phyloP scores from a whole-genome alignment of 257 asterid genomes.

The Gentiana straminea region DNA sequence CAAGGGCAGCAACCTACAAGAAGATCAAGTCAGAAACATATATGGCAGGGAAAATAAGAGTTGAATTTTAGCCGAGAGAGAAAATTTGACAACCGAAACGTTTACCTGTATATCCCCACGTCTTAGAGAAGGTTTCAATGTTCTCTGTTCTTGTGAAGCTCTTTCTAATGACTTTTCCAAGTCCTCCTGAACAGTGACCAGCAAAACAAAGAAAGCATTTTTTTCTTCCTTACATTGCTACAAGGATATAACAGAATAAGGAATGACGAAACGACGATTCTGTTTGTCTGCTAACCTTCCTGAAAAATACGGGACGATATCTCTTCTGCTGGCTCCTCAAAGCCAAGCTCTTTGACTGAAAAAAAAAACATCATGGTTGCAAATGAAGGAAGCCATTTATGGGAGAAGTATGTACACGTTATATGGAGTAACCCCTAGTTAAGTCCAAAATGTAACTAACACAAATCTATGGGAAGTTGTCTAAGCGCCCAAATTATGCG shows the following conservation, averaged over 20 bases:
- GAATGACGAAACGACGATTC: conserved; percentile 2
- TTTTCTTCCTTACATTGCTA: background rate
- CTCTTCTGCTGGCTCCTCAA: conserved; percentile 64
- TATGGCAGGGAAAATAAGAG: background rate
- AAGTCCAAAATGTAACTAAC: background rate
- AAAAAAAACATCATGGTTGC: conserved; percentile 5
- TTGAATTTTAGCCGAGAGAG: too few species aligned
- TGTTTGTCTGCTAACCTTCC: conserved; percentile 48
- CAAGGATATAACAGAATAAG: background rate
- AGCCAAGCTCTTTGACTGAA: conserved; percentile 77
- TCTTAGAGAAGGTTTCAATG: conserved; percentile 55
- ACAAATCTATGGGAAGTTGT: background rate
- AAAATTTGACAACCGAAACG: background rate
- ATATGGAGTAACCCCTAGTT: background rate
- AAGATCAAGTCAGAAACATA: conserved; percentile 6
- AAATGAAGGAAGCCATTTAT: conserved; percentile 7
- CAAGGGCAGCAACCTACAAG: conserved; percentile 71
- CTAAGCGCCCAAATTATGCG: too few species aligned
- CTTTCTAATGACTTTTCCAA: conserved; percentile 54
- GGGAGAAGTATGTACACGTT: background rate
- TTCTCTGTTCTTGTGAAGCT: conserved; percentile 59
- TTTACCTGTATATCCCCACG: conserved; percentile 66
- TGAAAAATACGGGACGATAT: conserved; percentile 82
- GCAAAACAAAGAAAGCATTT: background rate
- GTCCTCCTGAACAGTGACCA: conserved; percentile 59